phyloP scores from a whole-genome alignment of 2,329 filamentous ascomycete species.

The Nemania sp. region DNA sequence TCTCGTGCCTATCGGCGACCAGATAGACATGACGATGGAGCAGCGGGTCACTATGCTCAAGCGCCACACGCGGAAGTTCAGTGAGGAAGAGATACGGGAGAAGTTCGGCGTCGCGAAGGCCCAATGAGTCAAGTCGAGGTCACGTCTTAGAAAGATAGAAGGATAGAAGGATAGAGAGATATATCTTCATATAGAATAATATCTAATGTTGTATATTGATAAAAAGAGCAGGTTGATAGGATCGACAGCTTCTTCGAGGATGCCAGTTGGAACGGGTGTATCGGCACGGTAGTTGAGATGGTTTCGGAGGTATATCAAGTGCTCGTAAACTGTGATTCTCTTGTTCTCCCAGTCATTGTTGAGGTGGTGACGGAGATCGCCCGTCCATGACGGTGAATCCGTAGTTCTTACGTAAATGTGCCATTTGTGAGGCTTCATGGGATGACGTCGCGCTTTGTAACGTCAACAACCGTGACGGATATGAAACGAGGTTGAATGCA shows the following conservation, averaged over 20 bases:
- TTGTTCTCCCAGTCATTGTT: neutral
- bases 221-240: slow-evolving; percentile 8
- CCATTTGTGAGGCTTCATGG: neutral
- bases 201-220: neutral
- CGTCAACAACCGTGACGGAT: neutral
- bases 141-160: no score
- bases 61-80: slow-evolving; percentile 68
- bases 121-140: neutral
- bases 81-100: slow-evolving; percentile 63
- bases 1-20: slow-evolving; percentile 74
- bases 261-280: neutral
- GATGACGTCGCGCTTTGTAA: neutral
- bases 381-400: neutral
- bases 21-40: slow-evolving; percentile 67
- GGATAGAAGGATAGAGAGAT: no score
- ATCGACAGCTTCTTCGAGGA: slow-evolving; percentile 12
- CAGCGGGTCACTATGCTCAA: slow-evolving; percentile 67
- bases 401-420: slow-evolving; percentile 1
- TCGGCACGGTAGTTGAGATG: neutral
- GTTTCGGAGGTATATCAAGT: slow-evolving; percentile 9
- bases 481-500: neutral
- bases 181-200: no score
- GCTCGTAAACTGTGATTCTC: slow-evolving; percentile 11
- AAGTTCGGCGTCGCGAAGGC: slow-evolving; percentile 52
- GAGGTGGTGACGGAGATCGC: neutral